These are phyloP conservation scores for Hylodesmum podocarpum DNA, from an alignment of 306 rosid genomes.

Conservation along the genomic window DNA sequence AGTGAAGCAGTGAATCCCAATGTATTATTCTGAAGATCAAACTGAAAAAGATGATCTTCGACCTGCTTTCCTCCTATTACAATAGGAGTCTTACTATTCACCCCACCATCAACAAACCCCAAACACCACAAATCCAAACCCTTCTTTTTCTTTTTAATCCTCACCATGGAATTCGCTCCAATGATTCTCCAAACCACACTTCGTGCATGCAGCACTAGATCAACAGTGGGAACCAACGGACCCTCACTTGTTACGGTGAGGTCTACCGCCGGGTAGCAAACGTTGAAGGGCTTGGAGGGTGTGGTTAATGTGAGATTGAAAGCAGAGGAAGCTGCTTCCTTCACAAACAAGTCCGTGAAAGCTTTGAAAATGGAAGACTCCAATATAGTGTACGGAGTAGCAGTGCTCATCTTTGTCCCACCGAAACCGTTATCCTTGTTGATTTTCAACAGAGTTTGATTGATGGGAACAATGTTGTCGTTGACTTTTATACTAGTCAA, in stretches of 20 bases:
- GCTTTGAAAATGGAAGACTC: not conserved
- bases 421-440: not conserved
- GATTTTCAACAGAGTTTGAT: not conserved
- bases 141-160: not conserved
- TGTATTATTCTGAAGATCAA: not conserved
- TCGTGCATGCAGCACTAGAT: not conserved
- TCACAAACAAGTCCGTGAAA: not conserved
- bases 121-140: constrained; percentile 6
- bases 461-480: not conserved
- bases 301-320: not conserved
- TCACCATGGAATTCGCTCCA: constrained; percentile 17
- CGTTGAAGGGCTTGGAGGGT: not conserved
- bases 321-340: not conserved
- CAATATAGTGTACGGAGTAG: not conserved
- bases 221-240: not conserved
- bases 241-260: not conserved
- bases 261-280: not conserved
- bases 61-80: not conserved
- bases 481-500: not conserved
- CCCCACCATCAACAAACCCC: constrained; percentile 8
- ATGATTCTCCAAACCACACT: not conserved
- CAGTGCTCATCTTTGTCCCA: constrained; percentile 4
- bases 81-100: not conserved
- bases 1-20: not conserved
- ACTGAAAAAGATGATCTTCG: constrained; percentile 2